Evolutionary conservation across 1,139 yeast genomes (phyloP), one percentile per base, ranked within the genome.

Genomic region (Debaryomycetaceae sp.): DNA sequence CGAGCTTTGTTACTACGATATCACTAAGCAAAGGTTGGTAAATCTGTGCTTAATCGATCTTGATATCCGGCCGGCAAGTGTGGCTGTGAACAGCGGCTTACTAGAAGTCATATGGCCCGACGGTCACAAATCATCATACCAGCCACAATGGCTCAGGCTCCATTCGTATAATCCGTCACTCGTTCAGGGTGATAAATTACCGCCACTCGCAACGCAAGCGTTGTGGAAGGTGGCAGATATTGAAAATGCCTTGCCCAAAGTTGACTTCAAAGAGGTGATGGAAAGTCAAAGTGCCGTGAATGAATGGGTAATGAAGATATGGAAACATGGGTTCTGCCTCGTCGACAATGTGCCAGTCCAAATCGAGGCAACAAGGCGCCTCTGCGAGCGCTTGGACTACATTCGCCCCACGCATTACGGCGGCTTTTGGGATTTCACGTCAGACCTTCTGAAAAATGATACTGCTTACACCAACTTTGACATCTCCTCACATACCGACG

Each of bases 371-470:
- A 81, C 91, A 1, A 71, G 79, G 45, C 56, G 57, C 38, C 62
- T 82, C 34, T 73, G 80, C 36, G 78, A 78, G 41, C 59, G 75
- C 43, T 66, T 82, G 39, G 71, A 79, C 34, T 79, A 76, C 48
- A 73, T 81, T 35, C 61, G 84, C 24, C 82, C 80, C 15, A 82
- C 91, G 2, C 89, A 82, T 51, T 82, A 82, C 41, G 89, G 88
- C 11, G 88, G 85, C 3, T 81, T 82, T 53, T 82, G 89, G 88
- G 88, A 80, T 45, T 81, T 82, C 50, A 81, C 89, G 15, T 71
- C 85, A 10, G 85, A 82, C 48, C 59, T 82, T 46, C 68, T 80
- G 27, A 79, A 76, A 56, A 75, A 76, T 35, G 91, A 82, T 49
- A 78, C 86, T 3, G 91, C 89, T 2, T 82, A 82, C 49, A 80